Evolutionary conservation across 768 basidiomycete genomes (phyloP).

Genomic region (Tylopilus sp.): DNA sequence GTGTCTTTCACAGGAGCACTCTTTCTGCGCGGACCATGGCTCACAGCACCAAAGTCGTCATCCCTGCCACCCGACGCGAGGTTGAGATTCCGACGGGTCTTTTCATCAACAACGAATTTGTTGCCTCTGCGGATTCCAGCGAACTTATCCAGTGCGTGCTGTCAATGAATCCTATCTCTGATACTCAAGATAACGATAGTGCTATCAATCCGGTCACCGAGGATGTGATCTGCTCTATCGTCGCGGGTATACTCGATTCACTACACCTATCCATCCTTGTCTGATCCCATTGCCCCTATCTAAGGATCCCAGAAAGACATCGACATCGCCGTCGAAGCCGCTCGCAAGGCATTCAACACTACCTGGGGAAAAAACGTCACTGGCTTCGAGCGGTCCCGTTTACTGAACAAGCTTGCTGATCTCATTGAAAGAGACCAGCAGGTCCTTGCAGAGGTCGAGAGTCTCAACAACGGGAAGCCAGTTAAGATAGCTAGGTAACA

Average conservation of each 20-base stretch:
- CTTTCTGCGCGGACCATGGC: slow-evolving; percentile 36
- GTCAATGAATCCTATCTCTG: slow-evolving; percentile 4
- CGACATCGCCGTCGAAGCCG: slow-evolving; percentile 79
- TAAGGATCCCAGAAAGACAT: slow-evolving; percentile 72
- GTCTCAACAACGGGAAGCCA: slow-evolving; percentile 92
- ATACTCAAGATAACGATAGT: slow-evolving; percentile 35
- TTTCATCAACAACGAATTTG: slow-evolving; percentile 91
- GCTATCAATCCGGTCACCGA: slow-evolving; percentile 84
- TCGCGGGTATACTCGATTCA: slow-evolving; percentile 44
- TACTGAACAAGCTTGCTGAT: slow-evolving; percentile 84
- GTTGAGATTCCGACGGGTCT: slow-evolving; percentile 75
- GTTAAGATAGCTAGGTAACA: slow-evolving; percentile 51
- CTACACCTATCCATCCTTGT: not conserved
- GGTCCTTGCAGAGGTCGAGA: slow-evolving; percentile 79
- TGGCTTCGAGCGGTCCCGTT: slow-evolving; percentile 75
- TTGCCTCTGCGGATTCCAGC: slow-evolving; percentile 64
- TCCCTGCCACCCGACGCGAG: slow-evolving; percentile 44
- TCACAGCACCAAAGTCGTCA: slow-evolving; percentile 36
- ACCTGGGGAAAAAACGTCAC: slow-evolving; percentile 89
- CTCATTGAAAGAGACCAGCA: slow-evolving; percentile 84
- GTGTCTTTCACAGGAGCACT: not conserved
- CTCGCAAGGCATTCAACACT: slow-evolving; percentile 76
- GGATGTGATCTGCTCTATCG: slow-evolving; percentile 63
- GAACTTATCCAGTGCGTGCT: slow-evolving; percentile 55
- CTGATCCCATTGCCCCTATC: slow-evolving; percentile 1